These are phyloP conservation scores for Annulohypoxylon stygium DNA, from an alignment of 495 filamentous ascomycete species.

Conservation along the genomic window DNA sequence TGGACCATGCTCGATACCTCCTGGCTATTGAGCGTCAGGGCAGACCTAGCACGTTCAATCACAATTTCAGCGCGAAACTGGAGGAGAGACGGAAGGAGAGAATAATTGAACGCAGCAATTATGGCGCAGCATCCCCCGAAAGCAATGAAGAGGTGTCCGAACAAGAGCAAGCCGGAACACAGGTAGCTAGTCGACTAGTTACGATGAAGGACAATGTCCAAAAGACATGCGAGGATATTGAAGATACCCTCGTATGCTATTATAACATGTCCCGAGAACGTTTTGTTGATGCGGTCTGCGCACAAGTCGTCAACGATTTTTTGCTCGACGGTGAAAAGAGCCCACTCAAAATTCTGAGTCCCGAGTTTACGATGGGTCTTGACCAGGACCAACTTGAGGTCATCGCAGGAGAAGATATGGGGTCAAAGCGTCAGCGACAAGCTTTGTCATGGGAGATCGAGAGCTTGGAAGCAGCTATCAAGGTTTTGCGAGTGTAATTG, in stretches of 20 bases:
- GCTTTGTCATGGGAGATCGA: conserved; percentile 36
- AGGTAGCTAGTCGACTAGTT: not conserved
- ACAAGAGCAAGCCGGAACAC: conserved; percentile 54
- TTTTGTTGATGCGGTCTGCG: conserved; percentile 67
- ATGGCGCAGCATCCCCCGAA: not conserved
- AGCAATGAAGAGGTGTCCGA: not conserved
- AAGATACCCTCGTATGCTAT: conserved; percentile 68
- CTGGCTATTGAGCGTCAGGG: conserved; percentile 61
- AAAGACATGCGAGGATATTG: conserved; percentile 59
- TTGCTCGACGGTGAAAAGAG: conserved; percentile 50
- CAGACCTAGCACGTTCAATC: conserved; percentile 62
- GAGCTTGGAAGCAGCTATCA: conserved; percentile 43
- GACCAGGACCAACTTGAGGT: conserved; percentile 50
- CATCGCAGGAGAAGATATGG: conserved; percentile 55
- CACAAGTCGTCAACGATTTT: conserved; percentile 49
- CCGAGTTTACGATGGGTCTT: conserved; percentile 48
- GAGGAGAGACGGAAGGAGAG: not conserved
- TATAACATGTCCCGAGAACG: conserved; percentile 68
- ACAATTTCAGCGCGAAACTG: conserved; percentile 56
- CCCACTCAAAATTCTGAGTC: conserved; percentile 50
- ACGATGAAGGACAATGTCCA: too few species aligned
- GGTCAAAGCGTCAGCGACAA: conserved; percentile 40
- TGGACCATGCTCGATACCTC: conserved; percentile 60
- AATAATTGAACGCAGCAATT: not conserved
- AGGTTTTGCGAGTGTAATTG: conserved; percentile 18